phyloP scores from a whole-genome alignment of 1,284 basidiomycete genomes.

The Tremellales sp. region DNA sequence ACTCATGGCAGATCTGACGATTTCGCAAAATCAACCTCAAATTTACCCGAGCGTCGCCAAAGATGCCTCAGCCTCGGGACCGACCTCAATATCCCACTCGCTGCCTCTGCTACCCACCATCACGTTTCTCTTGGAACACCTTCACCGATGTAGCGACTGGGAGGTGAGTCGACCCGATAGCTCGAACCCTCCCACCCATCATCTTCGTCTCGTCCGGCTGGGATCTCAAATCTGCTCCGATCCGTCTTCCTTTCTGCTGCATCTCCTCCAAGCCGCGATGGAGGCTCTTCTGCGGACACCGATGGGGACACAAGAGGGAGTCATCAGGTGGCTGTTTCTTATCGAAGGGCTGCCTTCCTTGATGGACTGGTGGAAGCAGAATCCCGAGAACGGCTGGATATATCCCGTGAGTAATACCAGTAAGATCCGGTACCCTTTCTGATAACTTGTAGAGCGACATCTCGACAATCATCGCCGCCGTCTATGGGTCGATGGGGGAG shows the following conservation, averaged over 20 bases:
- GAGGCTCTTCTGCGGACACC: background rate
- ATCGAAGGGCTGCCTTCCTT: conserved; percentile 30
- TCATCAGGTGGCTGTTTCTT: conserved; percentile 23
- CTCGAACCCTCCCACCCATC: background rate
- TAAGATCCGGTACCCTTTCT: background rate
- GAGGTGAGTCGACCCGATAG: background rate
- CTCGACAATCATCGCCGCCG: conserved; percentile 6
- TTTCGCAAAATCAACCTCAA: too few species aligned
- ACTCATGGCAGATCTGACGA: conserved; percentile 38
- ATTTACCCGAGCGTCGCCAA: too few species aligned
- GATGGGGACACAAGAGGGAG: background rate
- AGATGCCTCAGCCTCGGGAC: too few species aligned
- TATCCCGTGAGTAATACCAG: conserved; percentile 28
- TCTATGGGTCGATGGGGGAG: conserved; percentile 8
- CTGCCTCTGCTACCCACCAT: conserved; percentile 18
- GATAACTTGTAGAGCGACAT: background rate
- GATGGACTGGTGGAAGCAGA: conserved; percentile 37
- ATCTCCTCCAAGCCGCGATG: conserved; percentile 8
- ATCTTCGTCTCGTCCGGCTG: conserved; percentile 6
- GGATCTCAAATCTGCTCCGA: conserved; percentile 9
- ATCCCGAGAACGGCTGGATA: conserved; percentile 23
- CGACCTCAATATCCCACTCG: conserved; percentile 1
- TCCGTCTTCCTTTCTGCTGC: conserved; percentile 11
- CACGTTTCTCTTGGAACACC: conserved; percentile 22
- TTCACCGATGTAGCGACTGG: conserved; percentile 3